Conservation (phyloP, 2,329 filamentous ascomycete genomes). For the Fusarium citri region DNA sequence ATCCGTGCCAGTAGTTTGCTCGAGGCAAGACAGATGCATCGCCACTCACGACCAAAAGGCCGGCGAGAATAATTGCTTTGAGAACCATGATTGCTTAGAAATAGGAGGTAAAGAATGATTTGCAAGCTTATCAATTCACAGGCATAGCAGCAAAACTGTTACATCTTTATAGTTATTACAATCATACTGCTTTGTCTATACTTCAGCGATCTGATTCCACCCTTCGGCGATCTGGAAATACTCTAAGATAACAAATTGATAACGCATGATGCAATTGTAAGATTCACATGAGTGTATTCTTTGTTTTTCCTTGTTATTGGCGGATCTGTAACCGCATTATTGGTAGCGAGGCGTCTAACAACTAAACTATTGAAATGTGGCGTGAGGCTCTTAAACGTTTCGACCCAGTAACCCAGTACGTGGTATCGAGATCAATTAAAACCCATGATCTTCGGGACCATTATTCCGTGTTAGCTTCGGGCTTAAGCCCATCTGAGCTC, state of each 20-base stretch:
- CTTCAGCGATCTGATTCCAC: not conserved
- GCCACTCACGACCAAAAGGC: not conserved
- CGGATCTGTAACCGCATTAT: not conserved
- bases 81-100: not conserved
- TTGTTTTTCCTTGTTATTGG: not conserved
- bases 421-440: not conserved
- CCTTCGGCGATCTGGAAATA: not conserved
- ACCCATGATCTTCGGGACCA: not conserved
- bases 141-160: not conserved
- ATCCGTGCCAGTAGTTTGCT: not conserved
- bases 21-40: not conserved
- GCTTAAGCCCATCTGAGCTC: not conserved
- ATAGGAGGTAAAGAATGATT: not conserved
- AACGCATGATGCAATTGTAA: not conserved
- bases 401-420: not conserved
- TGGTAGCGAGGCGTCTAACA: not conserved
- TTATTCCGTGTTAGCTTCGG: not conserved
- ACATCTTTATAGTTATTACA: not conserved
- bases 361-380: not conserved
- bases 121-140: rapidly evolving
- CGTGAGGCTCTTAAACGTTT: not conserved
- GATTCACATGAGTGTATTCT: not conserved
- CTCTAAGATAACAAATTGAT: not conserved
- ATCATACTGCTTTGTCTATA: not conserved
- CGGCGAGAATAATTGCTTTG: not conserved